A percentile compares a stretch with the other conserved stretches of the same genome.
These are phyloP conservation scores for Taphrina flavorubra DNA, from an alignment of 1,139 yeast species.

Conservation along the genomic window DNA sequence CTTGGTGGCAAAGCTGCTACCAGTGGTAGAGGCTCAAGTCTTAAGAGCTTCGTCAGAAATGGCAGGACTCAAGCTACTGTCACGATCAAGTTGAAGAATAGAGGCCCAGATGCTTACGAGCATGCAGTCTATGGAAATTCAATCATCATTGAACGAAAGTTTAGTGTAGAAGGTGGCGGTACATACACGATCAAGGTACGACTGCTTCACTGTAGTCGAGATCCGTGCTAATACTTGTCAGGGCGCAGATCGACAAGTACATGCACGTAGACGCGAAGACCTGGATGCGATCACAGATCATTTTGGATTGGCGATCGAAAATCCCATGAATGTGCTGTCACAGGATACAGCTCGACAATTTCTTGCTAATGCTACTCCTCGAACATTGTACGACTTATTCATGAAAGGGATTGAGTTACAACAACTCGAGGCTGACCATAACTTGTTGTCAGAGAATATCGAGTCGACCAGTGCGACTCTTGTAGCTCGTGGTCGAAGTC, in stretches of 20 bases:
- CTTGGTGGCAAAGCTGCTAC: slow-evolving; percentile 94
- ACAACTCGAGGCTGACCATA: slow-evolving; percentile 55
- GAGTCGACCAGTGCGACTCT: slow-evolving; percentile 43
- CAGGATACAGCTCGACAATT: slow-evolving; percentile 95
- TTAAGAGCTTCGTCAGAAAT: slow-evolving; percentile 74
- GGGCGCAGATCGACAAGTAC: slow-evolving; percentile 56
- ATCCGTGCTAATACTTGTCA: slow-evolving; percentile 53
- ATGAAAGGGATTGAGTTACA: slow-evolving; percentile 78
- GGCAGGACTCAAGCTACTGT: slow-evolving; percentile 60
- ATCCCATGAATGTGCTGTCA: slow-evolving; percentile 89
- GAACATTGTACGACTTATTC: slow-evolving; percentile 71
- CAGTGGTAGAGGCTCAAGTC: slow-evolving; percentile 79
- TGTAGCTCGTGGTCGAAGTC: slow-evolving; percentile 28
- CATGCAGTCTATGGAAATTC: slow-evolving; percentile 69
- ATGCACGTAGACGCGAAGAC: slow-evolving; percentile 68
- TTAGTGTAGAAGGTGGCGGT: slow-evolving; percentile 57
- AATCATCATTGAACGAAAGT: slow-evolving; percentile 73
- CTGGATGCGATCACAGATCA: slow-evolving; percentile 70
- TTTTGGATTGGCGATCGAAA: slow-evolving; percentile 80
- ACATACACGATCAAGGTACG: slow-evolving; percentile 61
- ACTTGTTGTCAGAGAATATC: slow-evolving; percentile 49
- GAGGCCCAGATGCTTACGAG: slow-evolving; percentile 68
- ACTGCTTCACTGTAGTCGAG: background rate
- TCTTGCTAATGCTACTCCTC: slow-evolving; percentile 73
- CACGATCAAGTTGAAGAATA: slow-evolving; percentile 49